Conservation (phyloP, 768 basidiomycete species). For the Podaxis sp. region DNA sequence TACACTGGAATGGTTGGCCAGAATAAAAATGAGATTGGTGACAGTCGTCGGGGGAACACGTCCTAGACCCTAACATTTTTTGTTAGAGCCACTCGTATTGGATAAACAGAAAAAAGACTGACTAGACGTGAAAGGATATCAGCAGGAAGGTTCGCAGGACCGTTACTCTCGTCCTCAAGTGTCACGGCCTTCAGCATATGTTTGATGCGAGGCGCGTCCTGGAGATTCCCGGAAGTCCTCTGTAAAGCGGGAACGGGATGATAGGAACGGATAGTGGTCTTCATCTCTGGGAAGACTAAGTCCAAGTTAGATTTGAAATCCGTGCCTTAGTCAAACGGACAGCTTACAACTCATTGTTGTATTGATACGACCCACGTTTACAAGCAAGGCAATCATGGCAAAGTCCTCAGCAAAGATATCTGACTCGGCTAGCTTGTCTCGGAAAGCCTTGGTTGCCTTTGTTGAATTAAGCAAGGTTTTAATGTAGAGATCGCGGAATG, state of each 20-base stretch:
- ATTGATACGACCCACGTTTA: conserved; percentile 80
- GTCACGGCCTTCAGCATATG: conserved; percentile 64
- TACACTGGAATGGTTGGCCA: conserved; percentile 60
- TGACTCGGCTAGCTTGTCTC: conserved; percentile 68
- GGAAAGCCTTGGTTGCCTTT: conserved; percentile 68
- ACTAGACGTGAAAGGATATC: conserved; percentile 59
- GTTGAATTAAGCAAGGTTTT: conserved; percentile 53
- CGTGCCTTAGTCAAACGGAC: conserved; percentile 15
- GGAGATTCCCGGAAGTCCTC: conserved; percentile 66
- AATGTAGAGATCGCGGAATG: conserved; percentile 65
- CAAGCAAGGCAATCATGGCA: conserved; percentile 71
- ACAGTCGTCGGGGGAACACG: conserved; percentile 67
- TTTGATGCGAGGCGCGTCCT: conserved; percentile 80
- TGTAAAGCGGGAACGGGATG: conserved; percentile 77
- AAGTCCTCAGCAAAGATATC: conserved; percentile 63
- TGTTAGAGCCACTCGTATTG: conserved; percentile 14
- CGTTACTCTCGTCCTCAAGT: conserved; percentile 45
- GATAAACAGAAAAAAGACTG: conserved; percentile 24
- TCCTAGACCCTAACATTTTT: conserved; percentile 38
- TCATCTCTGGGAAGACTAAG: conserved; percentile 78
- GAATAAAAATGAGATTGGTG: conserved; percentile 68
- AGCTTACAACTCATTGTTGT: conserved; percentile 80
- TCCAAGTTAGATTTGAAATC: conserved; percentile 9
- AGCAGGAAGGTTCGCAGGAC: conserved; percentile 50
- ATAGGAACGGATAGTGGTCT: conserved; percentile 73